These are phyloP conservation scores for Coniochaeta ligniaria DNA, from an alignment of 2,329 filamentous ascomycete species.

Conservation along the genomic window DNA sequence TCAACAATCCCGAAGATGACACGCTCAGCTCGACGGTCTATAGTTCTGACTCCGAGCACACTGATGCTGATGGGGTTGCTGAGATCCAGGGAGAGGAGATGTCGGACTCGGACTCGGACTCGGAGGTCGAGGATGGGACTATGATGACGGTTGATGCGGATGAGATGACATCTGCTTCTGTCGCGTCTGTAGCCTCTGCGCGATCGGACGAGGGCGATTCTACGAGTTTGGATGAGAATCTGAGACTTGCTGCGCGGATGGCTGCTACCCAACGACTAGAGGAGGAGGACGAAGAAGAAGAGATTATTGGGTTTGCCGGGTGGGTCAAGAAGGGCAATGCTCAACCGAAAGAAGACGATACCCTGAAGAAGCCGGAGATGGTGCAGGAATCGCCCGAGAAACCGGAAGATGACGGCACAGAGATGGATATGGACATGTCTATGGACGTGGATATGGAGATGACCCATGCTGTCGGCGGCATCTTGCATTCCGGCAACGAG, in stretches of 20 bases:
- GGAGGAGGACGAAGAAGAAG: conserved; percentile 44
- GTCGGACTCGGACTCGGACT: conserved; percentile 40
- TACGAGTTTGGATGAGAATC: conserved; percentile 68
- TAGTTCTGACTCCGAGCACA: conserved; percentile 56
- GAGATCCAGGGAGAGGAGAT: conserved; percentile 48
- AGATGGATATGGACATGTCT: conserved; percentile 50
- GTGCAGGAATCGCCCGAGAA: conserved; percentile 6
- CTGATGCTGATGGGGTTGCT: conserved; percentile 40
- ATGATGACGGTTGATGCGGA: conserved; percentile 79
- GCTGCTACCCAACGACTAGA: conserved; percentile 67
- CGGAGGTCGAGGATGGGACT: conserved; percentile 66
- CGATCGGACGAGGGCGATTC: conserved; percentile 55
- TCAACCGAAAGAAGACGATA: conserved; percentile 23
- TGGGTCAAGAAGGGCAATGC: conserved; percentile 54
- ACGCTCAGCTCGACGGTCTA: conserved; percentile 68
- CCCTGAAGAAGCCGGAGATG: conserved; percentile 31
- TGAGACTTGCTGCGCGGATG: conserved; percentile 66
- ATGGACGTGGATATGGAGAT: conserved; percentile 48
- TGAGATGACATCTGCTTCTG: conserved; percentile 64
- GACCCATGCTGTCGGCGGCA: conserved; percentile 36
- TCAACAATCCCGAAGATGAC: conserved; percentile 58
- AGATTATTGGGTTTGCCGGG: conserved; percentile 67
- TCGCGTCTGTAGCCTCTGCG: conserved; percentile 52
- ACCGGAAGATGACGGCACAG: conserved; percentile 32
- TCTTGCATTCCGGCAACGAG: conserved; percentile 19